These are phyloP conservation scores for Parmelia sp. DNA, from an alignment of 495 filamentous ascomycete species.

Conservation along the genomic window DNA sequence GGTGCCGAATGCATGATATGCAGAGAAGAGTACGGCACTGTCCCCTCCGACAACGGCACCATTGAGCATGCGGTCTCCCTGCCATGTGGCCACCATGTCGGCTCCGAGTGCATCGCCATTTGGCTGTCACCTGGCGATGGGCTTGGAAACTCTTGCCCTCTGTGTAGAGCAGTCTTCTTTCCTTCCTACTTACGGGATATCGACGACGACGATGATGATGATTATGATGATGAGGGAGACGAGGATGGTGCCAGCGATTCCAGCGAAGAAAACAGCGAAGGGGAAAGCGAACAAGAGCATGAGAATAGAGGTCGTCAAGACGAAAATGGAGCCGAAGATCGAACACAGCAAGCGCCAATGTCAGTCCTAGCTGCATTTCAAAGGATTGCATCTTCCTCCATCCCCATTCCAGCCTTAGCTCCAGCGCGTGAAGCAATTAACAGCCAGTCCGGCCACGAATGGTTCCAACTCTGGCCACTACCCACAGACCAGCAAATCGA, in stretches of 20 bases:
- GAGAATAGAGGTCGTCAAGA: not conserved
- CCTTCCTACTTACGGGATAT: not conserved
- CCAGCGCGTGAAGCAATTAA: not conserved
- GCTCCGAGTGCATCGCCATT: not conserved
- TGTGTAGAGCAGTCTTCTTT: not conserved
- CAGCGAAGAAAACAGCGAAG: not conserved
- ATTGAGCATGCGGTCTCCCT: not conserved
- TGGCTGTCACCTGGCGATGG: not conserved
- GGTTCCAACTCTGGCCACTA: not conserved
- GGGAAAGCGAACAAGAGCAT: not conserved
- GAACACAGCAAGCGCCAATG: not conserved
- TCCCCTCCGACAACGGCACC: not conserved
- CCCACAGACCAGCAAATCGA: not conserved
- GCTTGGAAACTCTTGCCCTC: not conserved
- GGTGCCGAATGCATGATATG: slow-evolving; percentile 2
- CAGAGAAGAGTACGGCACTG: not conserved
- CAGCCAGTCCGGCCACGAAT: not conserved
- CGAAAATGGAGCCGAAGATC: not conserved
- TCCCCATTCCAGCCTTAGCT: not conserved
- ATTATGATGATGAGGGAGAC: not conserved
- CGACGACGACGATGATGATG: not conserved
- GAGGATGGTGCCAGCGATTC: not conserved
- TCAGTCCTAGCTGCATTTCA: not conserved
- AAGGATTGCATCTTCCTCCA: not conserved
- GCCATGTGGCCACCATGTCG: not conserved